Evolutionary conservation across 148 eudicot genomes (phyloP).

Genomic region (Nyssa sinensis): DNA sequence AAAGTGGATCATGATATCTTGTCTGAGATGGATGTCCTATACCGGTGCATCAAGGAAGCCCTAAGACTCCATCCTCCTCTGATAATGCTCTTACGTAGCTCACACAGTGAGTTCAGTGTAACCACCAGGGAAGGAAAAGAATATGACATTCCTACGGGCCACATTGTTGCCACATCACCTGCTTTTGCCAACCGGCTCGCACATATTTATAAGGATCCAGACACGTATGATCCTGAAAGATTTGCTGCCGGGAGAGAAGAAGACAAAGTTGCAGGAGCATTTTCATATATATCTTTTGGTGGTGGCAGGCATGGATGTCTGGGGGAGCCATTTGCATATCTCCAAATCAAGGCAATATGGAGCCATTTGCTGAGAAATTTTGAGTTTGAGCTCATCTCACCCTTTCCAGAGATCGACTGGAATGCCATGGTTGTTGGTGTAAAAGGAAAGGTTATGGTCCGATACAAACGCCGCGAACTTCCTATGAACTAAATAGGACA

Average conservation of each 20-base stretch:
- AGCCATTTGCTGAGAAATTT: slow-evolving; percentile 89
- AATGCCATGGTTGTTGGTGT: slow-evolving; percentile 84
- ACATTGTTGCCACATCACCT: slow-evolving; percentile 93
- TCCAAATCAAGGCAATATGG: slow-evolving; percentile 95
- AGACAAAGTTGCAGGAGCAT: slow-evolving; percentile 81
- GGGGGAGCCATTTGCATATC: slow-evolving; percentile 93
- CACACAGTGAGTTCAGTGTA: slow-evolving; percentile 81
- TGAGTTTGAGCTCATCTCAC: slow-evolving; percentile 84
- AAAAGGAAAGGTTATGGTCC: slow-evolving; percentile 71
- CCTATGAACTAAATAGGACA: slow-evolving; percentile 21
- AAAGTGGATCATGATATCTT: slow-evolving; percentile 75
- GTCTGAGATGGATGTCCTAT: slow-evolving; percentile 81
- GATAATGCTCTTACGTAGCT: slow-evolving; percentile 80
- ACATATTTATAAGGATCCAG: slow-evolving; percentile 71
- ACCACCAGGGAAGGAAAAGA: slow-evolving; percentile 76
- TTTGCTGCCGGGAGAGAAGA: slow-evolving; percentile 84
- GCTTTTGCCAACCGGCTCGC: slow-evolving; percentile 94
- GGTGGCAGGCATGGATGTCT: slow-evolving; percentile 96
- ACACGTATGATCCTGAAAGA: slow-evolving; percentile 80
- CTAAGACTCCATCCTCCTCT: slow-evolving; percentile 92
- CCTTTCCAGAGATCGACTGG: slow-evolving; percentile 96
- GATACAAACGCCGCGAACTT: slow-evolving; percentile 61
- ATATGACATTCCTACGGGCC: slow-evolving; percentile 95
- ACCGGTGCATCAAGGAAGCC: slow-evolving; percentile 93
- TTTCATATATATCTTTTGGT: slow-evolving; percentile 85